Evolutionary conservation across 306 rosid genomes (phyloP), one percentile per base, ranked within the genome.

Genomic region (Chamaecrista fasciculata): DNA sequence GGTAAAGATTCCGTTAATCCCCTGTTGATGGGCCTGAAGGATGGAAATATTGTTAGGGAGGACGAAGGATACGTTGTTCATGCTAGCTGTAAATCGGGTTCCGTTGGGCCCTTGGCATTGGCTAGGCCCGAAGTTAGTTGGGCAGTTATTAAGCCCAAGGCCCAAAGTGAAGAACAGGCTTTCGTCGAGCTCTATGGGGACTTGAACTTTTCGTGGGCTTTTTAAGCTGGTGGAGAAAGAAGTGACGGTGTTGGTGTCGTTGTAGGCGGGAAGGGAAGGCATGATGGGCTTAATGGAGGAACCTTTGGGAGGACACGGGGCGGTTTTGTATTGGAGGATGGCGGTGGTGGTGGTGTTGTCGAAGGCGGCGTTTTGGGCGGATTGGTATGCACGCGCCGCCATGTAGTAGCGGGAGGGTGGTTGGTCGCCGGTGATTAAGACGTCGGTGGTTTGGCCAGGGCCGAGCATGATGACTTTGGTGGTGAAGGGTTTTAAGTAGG

Each of bases 401-500:
- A 87, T 14, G 88, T 94, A 94, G 76, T 91, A 94, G 0, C 81
- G 81, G 15, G 89, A 47, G 0, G 89, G 87, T 3, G 82, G 85
- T 34, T 91, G 95, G 83, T 94, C 72, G 2, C 86, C 99, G 43
- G 79, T 67, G 83, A 94, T 73, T 48, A 94, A 70, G 4, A 94
- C 97, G 40, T 94, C 99, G 6, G 97, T 94, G 76, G 99, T 94
- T 70, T 94, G 99, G 0, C 99, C 99, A 0, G 99, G 99, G 6
- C 97, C 97, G 0, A 94, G 75, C 96, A 94, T 89, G 55, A 94
- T 74, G 72, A 87, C 86, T 1, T 70, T 63, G 56, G 97, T 87
- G 58, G 89, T 90, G 87, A 94, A 91, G 11, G 96, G 99, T 24
- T 85, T 94, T 0, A 84, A 46, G 77, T 94, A 94, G 19, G 97